A percentile compares a stretch with the other conserved stretches of the same genome.
phyloP scores from a whole-genome alignment of 2,329 filamentous ascomycete species.

The Thelonectria discophora region DNA sequence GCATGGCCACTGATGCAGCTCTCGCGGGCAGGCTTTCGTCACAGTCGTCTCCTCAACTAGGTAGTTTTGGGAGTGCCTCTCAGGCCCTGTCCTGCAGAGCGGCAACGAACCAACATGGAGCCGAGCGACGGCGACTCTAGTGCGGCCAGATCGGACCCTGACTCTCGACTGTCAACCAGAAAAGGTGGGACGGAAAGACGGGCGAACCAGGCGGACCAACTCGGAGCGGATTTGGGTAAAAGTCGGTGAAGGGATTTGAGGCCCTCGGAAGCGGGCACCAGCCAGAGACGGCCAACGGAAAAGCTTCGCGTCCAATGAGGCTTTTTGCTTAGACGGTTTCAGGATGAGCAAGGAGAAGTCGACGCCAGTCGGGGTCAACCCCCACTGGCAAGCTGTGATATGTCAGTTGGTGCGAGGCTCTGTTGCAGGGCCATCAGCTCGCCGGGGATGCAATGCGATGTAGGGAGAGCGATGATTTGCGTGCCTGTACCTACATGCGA shows the following conservation, averaged over 20 bases:
- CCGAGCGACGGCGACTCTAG: constrained; percentile 29
- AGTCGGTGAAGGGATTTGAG: constrained; percentile 45
- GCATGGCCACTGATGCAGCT: too few relatives aligned
- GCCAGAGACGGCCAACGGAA: constrained; percentile 26
- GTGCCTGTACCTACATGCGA: constrained; percentile 12
- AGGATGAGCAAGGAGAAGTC: constrained; percentile 17
- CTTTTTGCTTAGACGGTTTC: constrained; percentile 29
- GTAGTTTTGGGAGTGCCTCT: background rate
- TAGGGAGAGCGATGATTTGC: constrained; percentile 17
- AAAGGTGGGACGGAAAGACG: constrained; percentile 35
- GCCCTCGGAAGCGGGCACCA: constrained; percentile 34
- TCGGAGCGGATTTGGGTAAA: constrained; percentile 38
- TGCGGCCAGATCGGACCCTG: constrained; percentile 39
- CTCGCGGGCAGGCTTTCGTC: constrained; percentile 6
- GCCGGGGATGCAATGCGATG: constrained; percentile 2
- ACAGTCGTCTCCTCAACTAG: constrained; percentile 15
- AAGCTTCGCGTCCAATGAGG: constrained; percentile 18
- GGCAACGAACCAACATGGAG: constrained; percentile 33
- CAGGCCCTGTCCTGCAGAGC: constrained; percentile 24
- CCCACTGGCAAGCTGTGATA: constrained; percentile 8
- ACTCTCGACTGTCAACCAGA: constrained; percentile 31
- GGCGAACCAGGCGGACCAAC: constrained; percentile 39
- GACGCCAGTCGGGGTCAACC: constrained; percentile 12
- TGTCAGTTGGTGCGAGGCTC: constrained; percentile 18
- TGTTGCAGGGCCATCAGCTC: constrained; percentile 8